Evolutionary conservation across 2,329 filamentous ascomycete species (phyloP).

Genomic region (Beauveria rudraprayagi): DNA sequence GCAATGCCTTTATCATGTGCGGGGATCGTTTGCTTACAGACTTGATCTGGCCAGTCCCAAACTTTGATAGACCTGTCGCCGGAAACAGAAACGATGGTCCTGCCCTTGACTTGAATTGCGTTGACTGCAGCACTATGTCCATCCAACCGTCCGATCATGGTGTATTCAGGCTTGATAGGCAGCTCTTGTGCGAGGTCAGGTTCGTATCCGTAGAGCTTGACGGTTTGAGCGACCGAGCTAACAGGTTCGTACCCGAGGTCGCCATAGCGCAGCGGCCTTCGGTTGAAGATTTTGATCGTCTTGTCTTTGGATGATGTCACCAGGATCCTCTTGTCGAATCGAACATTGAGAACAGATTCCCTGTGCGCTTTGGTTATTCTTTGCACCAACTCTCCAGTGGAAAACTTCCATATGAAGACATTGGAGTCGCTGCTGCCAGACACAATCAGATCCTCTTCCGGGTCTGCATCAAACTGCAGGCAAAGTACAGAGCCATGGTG

Average conservation of each 20-base stretch:
- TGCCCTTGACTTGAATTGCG: slow-evolving; percentile 79
- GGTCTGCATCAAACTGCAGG: slow-evolving; percentile 85
- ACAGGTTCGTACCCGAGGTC: slow-evolving; percentile 48
- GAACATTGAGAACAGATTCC: slow-evolving; percentile 88
- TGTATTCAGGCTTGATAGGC: slow-evolving; percentile 56
- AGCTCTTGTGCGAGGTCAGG: slow-evolving; percentile 37
- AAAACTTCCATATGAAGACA: slow-evolving; percentile 89
- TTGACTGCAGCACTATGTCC: slow-evolving; percentile 92
- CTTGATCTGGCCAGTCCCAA: slow-evolving; percentile 80
- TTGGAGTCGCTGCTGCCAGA: slow-evolving; percentile 90
- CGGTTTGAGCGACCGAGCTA: slow-evolving; percentile 43
- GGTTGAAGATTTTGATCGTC: slow-evolving; percentile 93
- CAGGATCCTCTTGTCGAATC: slow-evolving; percentile 83
- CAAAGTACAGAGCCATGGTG: slow-evolving; percentile 87
- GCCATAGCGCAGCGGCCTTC: slow-evolving; percentile 55
- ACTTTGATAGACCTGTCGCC: slow-evolving; percentile 91
- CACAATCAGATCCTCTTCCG: slow-evolving; percentile 84
- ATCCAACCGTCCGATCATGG: slow-evolving; percentile 68
- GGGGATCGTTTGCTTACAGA: slow-evolving; percentile 67
- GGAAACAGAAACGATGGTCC: slow-evolving; percentile 88
- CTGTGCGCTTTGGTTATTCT: slow-evolving; percentile 68
- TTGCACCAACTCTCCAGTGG: slow-evolving; percentile 75
- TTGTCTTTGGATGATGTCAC: slow-evolving; percentile 98
- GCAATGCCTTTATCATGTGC: slow-evolving; percentile 94
- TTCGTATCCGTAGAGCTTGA: slow-evolving; percentile 49